phyloP scores from a whole-genome alignment of 225 moss, liverwort and hornwort genomes.

The Pseudisothecium myosuroides region DNA sequence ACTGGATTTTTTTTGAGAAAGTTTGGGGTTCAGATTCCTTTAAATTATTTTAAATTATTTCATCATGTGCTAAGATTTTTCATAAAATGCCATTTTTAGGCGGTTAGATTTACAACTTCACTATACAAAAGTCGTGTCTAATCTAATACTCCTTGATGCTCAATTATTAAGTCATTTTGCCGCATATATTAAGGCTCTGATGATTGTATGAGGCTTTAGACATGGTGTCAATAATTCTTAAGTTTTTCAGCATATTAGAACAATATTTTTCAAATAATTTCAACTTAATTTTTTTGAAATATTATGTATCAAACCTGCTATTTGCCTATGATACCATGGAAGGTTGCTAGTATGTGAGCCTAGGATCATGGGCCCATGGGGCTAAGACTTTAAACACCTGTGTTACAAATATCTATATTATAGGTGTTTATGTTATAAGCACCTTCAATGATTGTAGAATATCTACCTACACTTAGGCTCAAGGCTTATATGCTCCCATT shows the following conservation, averaged over 20 bases:
- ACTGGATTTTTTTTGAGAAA: background rate
- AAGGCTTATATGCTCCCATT: background rate
- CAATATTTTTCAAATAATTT: background rate
- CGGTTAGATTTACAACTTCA: background rate
- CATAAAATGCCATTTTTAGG: background rate
- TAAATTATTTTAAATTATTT: background rate
- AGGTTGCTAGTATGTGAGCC: too few relatives aligned
- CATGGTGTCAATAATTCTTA: background rate
- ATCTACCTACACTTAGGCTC: background rate
- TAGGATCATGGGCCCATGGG: too few relatives aligned
- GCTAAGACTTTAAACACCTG: background rate
- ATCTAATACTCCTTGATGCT: background rate
- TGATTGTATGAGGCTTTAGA: background rate
- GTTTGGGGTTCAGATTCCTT: accelerated
- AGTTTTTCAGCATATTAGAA: background rate
- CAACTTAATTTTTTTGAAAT: accelerated
- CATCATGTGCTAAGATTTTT: background rate
- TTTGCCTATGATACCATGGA: background rate
- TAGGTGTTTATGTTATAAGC: background rate
- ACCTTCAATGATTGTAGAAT: background rate
- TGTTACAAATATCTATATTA: background rate
- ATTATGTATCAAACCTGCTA: accelerated
- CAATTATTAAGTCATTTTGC: background rate
- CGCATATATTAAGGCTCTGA: accelerated
- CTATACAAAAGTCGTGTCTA: background rate